A percentile compares a stretch with the other conserved stretches of the same genome.
These are phyloP conservation scores for Chrysosporium keratinophilum DNA, from an alignment of 2,329 filamentous ascomycete species.

Conservation along the genomic window DNA sequence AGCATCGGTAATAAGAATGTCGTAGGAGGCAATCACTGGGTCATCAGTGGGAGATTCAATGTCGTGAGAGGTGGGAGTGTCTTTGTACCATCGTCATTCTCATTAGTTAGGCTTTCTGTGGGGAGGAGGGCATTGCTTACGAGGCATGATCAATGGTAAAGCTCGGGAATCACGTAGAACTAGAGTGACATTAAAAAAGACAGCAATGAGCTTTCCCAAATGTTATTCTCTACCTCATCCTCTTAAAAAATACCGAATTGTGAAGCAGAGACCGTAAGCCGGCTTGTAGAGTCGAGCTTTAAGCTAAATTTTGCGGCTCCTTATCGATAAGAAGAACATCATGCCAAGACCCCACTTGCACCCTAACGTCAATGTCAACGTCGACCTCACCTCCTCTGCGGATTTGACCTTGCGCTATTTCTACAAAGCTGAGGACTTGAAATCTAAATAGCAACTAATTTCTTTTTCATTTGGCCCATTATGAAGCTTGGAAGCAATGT, in stretches of 20 bases:
- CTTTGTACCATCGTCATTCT: conserved; percentile 5
- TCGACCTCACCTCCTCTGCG: background rate
- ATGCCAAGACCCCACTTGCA: background rate
- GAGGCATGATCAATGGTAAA: conserved; percentile 5
- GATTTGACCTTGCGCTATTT: no score
- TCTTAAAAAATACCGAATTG: no score
- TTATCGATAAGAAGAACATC: background rate
- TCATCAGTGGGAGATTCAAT: conserved; percentile 39
- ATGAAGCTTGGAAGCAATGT: no score
- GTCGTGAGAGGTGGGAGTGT: background rate
- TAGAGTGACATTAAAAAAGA: background rate
- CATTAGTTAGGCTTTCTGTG: background rate
- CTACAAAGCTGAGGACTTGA: no score
- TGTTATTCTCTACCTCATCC: no score
- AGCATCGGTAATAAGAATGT: conserved; percentile 72
- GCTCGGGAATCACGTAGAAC: background rate
- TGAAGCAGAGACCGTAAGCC: background rate
- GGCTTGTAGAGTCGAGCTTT: background rate
- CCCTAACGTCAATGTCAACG: no score
- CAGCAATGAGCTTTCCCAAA: background rate
- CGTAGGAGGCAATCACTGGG: conserved; percentile 64
- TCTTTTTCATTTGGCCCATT: no score
- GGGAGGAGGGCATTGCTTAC: background rate
- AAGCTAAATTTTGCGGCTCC: background rate
- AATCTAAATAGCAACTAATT: no score